A percentile compares a stretch with the other conserved stretches of the same genome.
These are phyloP conservation scores for Vitis labrusca DNA, from an alignment of 164 flowering plant species.

Conservation along the genomic window DNA sequence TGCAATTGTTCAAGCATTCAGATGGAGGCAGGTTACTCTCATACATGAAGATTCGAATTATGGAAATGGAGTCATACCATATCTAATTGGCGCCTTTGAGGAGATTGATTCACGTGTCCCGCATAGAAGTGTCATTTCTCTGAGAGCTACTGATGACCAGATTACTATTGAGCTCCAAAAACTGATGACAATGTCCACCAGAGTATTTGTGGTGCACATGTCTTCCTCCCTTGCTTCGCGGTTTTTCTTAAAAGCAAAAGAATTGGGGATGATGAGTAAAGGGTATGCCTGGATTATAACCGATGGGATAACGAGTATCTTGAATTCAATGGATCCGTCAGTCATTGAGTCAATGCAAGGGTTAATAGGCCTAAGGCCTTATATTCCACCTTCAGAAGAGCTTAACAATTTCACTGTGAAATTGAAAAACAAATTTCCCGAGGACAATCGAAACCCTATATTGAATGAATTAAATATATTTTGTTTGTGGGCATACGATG, in stretches of 20 bases:
- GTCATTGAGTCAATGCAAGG: too few relatives aligned
- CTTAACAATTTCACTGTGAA: too few relatives aligned
- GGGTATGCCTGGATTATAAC: neutral
- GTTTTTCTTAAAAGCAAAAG: conserved; percentile 5
- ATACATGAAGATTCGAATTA: conserved; percentile 11
- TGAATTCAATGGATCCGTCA: too few relatives aligned
- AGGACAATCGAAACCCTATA: too few relatives aligned
- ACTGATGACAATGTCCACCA: conserved; percentile 4
- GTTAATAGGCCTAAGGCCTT: too few relatives aligned
- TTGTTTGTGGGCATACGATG: too few relatives aligned
- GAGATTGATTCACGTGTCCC: conserved; percentile 3
- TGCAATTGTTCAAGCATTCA: conserved; percentile 7
- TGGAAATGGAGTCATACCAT: conserved; percentile 15
- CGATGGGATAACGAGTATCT: too few relatives aligned
- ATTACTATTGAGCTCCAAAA: conserved; percentile 10
- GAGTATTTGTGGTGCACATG: conserved; percentile 15
- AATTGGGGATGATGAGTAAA: conserved; percentile 8
- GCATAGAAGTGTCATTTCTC: conserved; percentile 1
- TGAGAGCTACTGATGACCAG: neutral
- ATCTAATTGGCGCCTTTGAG: conserved; percentile 8
- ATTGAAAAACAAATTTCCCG: too few relatives aligned
- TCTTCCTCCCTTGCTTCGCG: conserved; percentile 2
- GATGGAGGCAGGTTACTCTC: conserved; percentile 15
- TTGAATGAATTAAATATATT: too few relatives aligned
- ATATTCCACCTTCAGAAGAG: too few relatives aligned